A percentile compares a stretch with the other conserved stretches of the same genome.
These are phyloP conservation scores for Dendrobium catenatum DNA, from an alignment of 106 monocot genomes.

Conservation along the genomic window DNA sequence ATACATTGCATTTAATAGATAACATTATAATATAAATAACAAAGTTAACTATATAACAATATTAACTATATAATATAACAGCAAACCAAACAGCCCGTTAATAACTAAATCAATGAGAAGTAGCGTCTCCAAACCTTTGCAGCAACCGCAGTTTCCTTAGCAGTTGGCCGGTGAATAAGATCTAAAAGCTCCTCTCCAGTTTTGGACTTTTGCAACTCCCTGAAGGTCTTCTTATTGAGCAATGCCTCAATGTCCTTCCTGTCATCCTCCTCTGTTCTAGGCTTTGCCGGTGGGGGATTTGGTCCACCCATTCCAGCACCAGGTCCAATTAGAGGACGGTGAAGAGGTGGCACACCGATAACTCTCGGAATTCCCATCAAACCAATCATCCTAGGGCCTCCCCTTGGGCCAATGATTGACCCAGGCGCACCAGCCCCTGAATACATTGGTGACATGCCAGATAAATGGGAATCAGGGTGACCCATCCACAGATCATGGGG, in stretches of 20 bases:
- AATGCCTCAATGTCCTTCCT: constrained; percentile 87
- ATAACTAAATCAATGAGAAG: not conserved
- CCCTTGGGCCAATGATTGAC: constrained; percentile 26
- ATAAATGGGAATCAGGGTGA: constrained; percentile 32
- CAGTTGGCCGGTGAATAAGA: constrained; percentile 95
- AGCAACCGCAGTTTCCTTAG: constrained; percentile 90
- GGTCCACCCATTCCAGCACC: constrained; percentile 17
- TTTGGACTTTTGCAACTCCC: constrained; percentile 85
- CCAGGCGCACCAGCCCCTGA: constrained; percentile 22
- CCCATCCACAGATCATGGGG: constrained; percentile 58
- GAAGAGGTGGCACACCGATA: constrained; percentile 52
- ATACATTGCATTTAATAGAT: not conserved
- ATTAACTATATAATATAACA: not conserved
- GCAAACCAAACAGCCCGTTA: not conserved
- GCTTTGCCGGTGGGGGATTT: constrained; percentile 26
- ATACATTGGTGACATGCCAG: constrained; percentile 50
- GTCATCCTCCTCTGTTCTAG: constrained; percentile 77
- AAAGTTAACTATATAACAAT: not conserved
- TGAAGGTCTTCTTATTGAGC: constrained; percentile 87
- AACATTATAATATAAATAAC: not conserved
- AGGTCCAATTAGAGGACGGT: constrained; percentile 37
- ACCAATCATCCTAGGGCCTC: constrained; percentile 53
- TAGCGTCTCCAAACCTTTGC: constrained; percentile 55
- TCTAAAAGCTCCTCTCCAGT: constrained; percentile 98
- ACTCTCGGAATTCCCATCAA: constrained; percentile 62